Conservation (phyloP, 2,329 filamentous ascomycete species). For the Paracoccidioides lutzii region DNA sequence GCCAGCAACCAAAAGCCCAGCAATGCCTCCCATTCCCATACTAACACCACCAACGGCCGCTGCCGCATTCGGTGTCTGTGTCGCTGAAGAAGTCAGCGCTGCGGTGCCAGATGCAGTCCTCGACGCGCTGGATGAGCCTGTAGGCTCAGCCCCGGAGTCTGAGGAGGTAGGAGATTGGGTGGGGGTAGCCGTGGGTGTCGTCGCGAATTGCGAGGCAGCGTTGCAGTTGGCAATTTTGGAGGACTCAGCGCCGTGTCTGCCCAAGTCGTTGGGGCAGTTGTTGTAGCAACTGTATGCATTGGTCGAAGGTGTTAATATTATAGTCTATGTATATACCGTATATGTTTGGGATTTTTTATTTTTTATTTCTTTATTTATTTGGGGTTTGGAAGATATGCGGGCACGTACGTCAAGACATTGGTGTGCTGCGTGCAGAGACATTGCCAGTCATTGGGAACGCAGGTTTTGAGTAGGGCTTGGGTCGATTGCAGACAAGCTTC, state of each 20-base stretch:
- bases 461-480: constrained; percentile 31
- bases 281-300: constrained; percentile 42
- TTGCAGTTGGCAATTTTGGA: constrained; percentile 27
- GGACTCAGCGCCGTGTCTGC: constrained; percentile 22
- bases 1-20: background rate
- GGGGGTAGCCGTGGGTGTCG: background rate
- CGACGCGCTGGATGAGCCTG: too few species aligned
- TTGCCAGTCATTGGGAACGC: constrained; percentile 37
- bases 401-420: constrained; percentile 36
- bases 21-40: background rate
- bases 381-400: background rate
- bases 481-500: constrained; percentile 35
- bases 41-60: background rate
- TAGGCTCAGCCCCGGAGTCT: background rate
- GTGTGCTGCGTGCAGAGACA: constrained; percentile 47
- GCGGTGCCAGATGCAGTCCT: background rate
- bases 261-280: constrained; percentile 45
- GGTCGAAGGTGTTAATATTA: constrained; percentile 5
- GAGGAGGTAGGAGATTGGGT: background rate
- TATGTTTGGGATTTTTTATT: background rate
- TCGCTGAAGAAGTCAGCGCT: background rate
- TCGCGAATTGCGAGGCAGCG: constrained; percentile 19
- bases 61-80: background rate
- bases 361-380: background rate
- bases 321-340: too few species aligned